Evolutionary conservation across 371 early-diverging fungal genomes (phyloP), one percentile per base, ranked within the genome.

Genomic region (Mucor indicus): DNA sequence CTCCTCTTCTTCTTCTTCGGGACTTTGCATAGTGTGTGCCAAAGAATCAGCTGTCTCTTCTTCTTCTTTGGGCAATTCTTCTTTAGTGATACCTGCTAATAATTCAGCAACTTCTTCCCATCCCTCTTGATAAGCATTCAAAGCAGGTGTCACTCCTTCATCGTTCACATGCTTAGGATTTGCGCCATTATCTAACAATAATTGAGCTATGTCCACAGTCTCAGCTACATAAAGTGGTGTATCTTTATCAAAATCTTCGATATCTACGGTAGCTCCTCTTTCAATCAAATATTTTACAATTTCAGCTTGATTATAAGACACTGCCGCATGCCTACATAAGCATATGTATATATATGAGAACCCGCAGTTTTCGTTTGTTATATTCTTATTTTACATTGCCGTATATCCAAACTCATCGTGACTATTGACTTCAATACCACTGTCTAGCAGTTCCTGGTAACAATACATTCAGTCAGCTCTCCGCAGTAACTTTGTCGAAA

Each of bases 161-260:
- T 62, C 55, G 51, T 93, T 92, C 23, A 51, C 46, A 42, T 60
- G 67, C 4, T 62, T 64, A 8, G 86, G 73, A 57, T 92, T 81
- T 1, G 93, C 91, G 4, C 91, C 92, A 38, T 72, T 62, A 33
- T 84, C 79, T 22, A 93, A 38, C 35, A 95, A 64, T 43, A 83
- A 50, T 43, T 79, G 48, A 22, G 90, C 93, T 47, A 85, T 81
- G n/a, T 77, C 84, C 3, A 76, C 75, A 32, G 84, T 80, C 50
- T 92, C 93, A 44, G 83, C 83, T n/a, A 86, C 81, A 55, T 86
- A 91, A 27, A 95, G 70, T 10, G 93, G 92, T 16, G 94, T 90
- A 53, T 93, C 93, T 44, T 89, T 85, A 25, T 94, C 94, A 19
- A 68, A 53, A 57, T 93, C 95, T 38, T 69, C 66, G 21, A 92